Percentiles rank a stretch among this genome's conserved stretches.
Evolutionary conservation across 768 basidiomycete species (phyloP).

Genomic region (Calocera cornea): DNA sequence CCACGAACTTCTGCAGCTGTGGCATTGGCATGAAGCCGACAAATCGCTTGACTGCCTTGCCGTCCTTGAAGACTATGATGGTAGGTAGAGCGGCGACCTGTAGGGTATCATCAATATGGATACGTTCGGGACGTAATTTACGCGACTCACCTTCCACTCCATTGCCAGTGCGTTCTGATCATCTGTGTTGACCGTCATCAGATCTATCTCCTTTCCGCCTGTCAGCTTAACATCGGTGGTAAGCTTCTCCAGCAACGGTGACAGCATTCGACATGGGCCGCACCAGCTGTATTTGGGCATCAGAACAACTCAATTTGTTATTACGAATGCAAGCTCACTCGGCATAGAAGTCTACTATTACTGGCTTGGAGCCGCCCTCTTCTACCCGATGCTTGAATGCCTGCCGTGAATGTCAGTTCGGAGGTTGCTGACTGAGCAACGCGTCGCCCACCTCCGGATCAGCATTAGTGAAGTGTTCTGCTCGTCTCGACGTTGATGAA

Average conservation of each 20-base stretch:
- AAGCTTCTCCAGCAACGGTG: conserved; percentile 53
- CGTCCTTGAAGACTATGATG: conserved; percentile 61
- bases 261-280: conserved; percentile 55
- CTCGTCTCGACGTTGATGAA: neutral
- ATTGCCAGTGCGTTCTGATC: conserved; percentile 38
- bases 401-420: neutral
- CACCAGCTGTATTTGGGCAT: conserved; percentile 50
- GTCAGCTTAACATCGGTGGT: conserved; percentile 35
- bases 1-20: conserved; percentile 35
- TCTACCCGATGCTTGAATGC: conserved; percentile 8
- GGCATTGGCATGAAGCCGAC: conserved; percentile 41
- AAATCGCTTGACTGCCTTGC: conserved; percentile 45
- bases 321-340: conserved; percentile 32
- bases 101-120: neutral
- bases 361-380: conserved; percentile 29
- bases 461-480: neutral
- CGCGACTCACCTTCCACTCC: conserved; percentile 34
- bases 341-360: conserved; percentile 70
- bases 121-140: neutral
- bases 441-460: neutral
- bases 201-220: conserved; percentile 46
- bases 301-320: neutral
- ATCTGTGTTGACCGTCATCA: conserved; percentile 48
- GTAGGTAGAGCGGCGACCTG: conserved; percentile 70
- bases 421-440: neutral